Evolutionary conservation across 140 eudicot genomes (phyloP).

Genomic region (Erigeron philadelphicus): DNA sequence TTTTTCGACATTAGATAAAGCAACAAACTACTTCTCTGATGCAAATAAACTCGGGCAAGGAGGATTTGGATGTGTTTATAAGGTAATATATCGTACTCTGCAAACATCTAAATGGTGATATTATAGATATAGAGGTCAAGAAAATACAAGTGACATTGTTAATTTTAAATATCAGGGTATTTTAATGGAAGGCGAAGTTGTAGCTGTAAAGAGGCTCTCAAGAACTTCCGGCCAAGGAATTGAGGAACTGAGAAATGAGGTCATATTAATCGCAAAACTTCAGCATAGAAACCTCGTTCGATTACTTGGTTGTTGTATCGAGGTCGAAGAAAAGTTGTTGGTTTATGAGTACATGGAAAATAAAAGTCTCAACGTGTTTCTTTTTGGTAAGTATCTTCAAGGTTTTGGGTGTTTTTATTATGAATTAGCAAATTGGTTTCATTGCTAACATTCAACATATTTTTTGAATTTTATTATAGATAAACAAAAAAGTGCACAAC

Average conservation of each 20-base stretch:
- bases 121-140: background rate
- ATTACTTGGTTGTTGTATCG: conserved; percentile 18
- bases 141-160: background rate
- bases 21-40: conserved; percentile 39
- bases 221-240: conserved; percentile 18
- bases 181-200: conserved; percentile 17
- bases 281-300: conserved; percentile 25
- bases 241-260: conserved; percentile 22
- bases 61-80: conserved; percentile 58
- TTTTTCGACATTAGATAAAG: conserved; percentile 29
- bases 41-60: conserved; percentile 54
- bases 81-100: conserved; percentile 29
- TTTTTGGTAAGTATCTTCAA: conserved; percentile 27
- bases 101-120: background rate
- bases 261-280: conserved; percentile 20
- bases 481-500: conserved; percentile 21
- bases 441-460: background rate
- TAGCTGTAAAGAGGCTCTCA: conserved; percentile 23
- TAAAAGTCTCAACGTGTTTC: conserved; percentile 19
- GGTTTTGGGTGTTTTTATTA: background rate
- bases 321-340: conserved; percentile 20
- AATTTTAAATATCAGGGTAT: background rate
- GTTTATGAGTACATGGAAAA: conserved; percentile 24
- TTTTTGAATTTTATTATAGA: conserved; percentile 24
- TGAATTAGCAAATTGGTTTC: background rate